Evolutionary conservation across 2,329 filamentous ascomycete genomes (phyloP).

Genomic region (Aspergillus ochraceus): DNA sequence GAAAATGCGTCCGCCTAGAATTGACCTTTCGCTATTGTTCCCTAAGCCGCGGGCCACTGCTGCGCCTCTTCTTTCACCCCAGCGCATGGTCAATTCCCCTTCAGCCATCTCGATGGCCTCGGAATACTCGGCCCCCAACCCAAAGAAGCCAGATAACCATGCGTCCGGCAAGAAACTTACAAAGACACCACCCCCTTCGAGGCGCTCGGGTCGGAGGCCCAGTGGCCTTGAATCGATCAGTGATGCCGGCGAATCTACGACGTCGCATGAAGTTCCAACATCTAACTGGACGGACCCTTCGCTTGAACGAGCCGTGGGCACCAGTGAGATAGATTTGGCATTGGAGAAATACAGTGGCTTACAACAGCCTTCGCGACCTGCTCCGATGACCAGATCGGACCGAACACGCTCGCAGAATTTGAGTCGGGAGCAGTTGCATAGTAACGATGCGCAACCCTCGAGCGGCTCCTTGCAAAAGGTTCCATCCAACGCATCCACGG

Average conservation of each 20-base stretch:
- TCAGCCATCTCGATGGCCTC: conserved; percentile 38
- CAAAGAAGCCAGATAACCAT: conserved; percentile 19
- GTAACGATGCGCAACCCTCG: conserved; percentile 18
- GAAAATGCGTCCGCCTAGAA: conserved; percentile 39
- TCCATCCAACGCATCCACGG: conserved; percentile 25
- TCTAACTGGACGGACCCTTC: conserved; percentile 26
- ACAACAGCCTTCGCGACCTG: conserved; percentile 14
- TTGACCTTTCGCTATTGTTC: conserved; percentile 45
- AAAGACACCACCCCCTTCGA: conserved; percentile 24
- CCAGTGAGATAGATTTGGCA: conserved; percentile 35
- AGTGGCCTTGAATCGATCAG: conserved; percentile 16
- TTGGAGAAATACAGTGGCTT: conserved; percentile 29
- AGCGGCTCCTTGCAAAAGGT: conserved; percentile 18
- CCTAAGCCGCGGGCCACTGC: conserved; percentile 37
- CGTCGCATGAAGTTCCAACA: conserved; percentile 21
- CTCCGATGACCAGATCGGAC: conserved; percentile 18
- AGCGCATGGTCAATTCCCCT: conserved; percentile 42
- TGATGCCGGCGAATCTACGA: conserved; percentile 14
- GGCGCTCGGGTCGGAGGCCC: conserved; percentile 10
- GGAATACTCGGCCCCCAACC: conserved; percentile 29
- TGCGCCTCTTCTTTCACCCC: conserved; percentile 41
- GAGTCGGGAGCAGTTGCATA: conserved; percentile 24
- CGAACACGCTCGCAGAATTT: conserved; percentile 25
- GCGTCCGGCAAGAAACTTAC: conserved; percentile 27
- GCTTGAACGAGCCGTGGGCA: conserved; percentile 31